A percentile compares a stretch with the other conserved stretches of the same genome.
These are phyloP conservation scores for Talaromyces funiculosus DNA, from an alignment of 2,329 filamentous ascomycete genomes.

Conservation along the genomic window DNA sequence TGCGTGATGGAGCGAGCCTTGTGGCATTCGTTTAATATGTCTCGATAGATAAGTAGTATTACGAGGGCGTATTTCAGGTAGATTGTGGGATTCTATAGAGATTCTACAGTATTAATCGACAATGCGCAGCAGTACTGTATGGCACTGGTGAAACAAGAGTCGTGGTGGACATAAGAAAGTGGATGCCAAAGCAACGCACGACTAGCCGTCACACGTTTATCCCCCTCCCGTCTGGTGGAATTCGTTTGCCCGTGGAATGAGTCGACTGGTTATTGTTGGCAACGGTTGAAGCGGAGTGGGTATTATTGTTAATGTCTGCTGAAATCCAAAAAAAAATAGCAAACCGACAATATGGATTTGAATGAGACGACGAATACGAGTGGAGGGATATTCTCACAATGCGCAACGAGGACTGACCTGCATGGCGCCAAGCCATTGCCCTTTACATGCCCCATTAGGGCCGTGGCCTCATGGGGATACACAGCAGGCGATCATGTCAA, in stretches of 20 bases:
- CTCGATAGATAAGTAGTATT: not conserved
- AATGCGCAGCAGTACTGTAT: not conserved
- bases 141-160: not conserved
- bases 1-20: not conserved
- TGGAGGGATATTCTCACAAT: not conserved
- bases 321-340: not conserved
- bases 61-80: too few relatives aligned
- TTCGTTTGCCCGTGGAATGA: not conserved
- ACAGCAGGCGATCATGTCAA: not conserved
- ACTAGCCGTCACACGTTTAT: constrained; percentile 1
- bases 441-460: not conserved
- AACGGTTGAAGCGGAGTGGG: not conserved
- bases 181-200: constrained; percentile 4
- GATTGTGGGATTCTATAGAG: not conserved
- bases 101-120: not conserved
- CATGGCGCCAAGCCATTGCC: constrained; percentile 3
- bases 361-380: not conserved
- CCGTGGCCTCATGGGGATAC: not conserved
- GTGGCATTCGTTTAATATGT: not conserved
- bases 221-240: not conserved
- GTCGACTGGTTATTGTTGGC: not conserved
- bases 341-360: not conserved
- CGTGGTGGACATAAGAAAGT: not conserved
- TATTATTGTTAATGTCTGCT: not conserved
- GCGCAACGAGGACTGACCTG: not conserved